Percentiles rank a stretch among this genome's conserved stretches.
These are phyloP conservation scores for Priceomyces castillae DNA, from an alignment of 805 yeast species.

Conservation along the genomic window DNA sequence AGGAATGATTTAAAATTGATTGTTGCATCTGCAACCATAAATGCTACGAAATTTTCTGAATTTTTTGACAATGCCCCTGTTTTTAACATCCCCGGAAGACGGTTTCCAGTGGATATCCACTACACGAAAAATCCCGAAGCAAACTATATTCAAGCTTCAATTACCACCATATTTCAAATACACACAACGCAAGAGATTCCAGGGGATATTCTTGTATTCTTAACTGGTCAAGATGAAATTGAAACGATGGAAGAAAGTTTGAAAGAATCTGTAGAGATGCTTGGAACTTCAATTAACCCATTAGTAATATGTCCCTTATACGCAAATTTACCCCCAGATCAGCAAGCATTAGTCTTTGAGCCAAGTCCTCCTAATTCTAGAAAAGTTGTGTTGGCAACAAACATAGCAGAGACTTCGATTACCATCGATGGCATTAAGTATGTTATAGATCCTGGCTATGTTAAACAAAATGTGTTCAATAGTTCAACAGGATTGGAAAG, in stretches of 20 bases:
- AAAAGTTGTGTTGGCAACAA: constrained; percentile 91
- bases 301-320: constrained; percentile 82
- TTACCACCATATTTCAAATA: constrained; percentile 83
- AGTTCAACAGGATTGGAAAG: constrained; percentile 45
- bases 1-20: constrained; percentile 72
- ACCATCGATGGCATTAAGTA: constrained; percentile 43
- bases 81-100: constrained; percentile 85
- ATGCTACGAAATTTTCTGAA: constrained; percentile 79
- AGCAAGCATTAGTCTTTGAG: constrained; percentile 78
- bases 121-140: constrained; percentile 88
- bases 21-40: constrained; percentile 92
- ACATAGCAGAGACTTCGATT: constrained; percentile 62
- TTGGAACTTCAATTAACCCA: constrained; percentile 60
- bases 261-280: constrained; percentile 57
- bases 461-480: constrained; percentile 43
- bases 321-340: constrained; percentile 84
- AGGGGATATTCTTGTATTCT: constrained; percentile 86
- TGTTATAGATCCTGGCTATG: constrained; percentile 47
- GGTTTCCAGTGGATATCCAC: constrained; percentile 86
- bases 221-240: constrained; percentile 96
- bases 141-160: constrained; percentile 85
- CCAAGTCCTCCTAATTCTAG: constrained; percentile 78
- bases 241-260: constrained; percentile 75
- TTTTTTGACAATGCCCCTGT: constrained; percentile 85
- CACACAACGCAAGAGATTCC: constrained; percentile 63